Base-by-base conservation (phyloP, 2,329 filamentous ascomycete genomes). In the Colletotrichum agaves region DNA sequence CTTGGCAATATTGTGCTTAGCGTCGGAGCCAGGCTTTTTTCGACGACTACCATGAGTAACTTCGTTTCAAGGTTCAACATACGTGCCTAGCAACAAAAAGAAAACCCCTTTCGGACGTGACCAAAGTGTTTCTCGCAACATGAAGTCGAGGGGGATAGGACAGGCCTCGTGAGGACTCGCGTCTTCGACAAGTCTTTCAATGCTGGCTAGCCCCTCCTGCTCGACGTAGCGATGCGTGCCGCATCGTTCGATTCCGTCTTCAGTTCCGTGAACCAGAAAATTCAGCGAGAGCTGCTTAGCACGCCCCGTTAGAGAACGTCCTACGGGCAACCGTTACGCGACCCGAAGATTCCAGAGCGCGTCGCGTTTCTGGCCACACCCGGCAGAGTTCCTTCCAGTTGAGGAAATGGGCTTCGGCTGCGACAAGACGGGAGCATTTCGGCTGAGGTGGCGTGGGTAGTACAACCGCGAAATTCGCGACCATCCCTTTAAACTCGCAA, bases 1-100 rank as follows among this genome's bases (percentile, higher is more conserved):
- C 57, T 61, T 52, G n/a, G 58, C 58, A 53, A 5, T 39, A 4
- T 37, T 21, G 53, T 21, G 19, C 53, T 61, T 52, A 44, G 44
- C 58, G 19, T 49, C 11, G 21, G 44, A 27, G 13, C 21, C 21
- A 23, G 13, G 47, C 21, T 23, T 23, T 50, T 27, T 13, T 23
- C 31, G 27, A 6, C 5, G 47, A 50, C n/a, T 11, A 50, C 27
- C 31, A 31, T n/a, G n/a, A 52, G 15, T 8, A 17, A 52, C 47
- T 52, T 27, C 47, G n/a, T 52, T 27, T 19, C 13, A 35, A 33
- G 15, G 10, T 35, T 35, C 33, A 27, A 35, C 12, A 52, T 27
- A 52, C 47, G 47, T 6, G 17, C 5, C 4, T 52, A 11, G 27
- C 15, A 5, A 12, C 12, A 19, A 31, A 27, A 52, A 15, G 19